A percentile compares a stretch with the other conserved stretches of the same genome.
phyloP scores from a whole-genome alignment of 164 flowering plant species.

The Kalanchoe fedtschenkoi region DNA sequence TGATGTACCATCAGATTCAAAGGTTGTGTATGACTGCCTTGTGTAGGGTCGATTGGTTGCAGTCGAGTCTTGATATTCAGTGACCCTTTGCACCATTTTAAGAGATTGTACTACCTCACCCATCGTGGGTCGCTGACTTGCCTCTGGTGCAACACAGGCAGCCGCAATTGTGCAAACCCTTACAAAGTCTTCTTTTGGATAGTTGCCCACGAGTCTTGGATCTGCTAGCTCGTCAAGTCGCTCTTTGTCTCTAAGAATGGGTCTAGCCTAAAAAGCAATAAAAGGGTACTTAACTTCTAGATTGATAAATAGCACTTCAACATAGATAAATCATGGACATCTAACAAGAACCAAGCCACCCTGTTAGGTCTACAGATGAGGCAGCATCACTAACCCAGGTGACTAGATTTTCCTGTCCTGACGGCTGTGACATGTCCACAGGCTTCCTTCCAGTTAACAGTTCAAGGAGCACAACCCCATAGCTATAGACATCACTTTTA shows the following conservation, averaged over 20 bases:
- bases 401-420: slow-evolving; percentile 95
- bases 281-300: not conserved
- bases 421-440: slow-evolving; percentile 93
- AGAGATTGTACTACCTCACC: slow-evolving; percentile 98
- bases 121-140: slow-evolving; percentile 91
- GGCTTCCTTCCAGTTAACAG: slow-evolving; percentile 89
- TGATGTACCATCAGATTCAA: slow-evolving; percentile 85
- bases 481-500: slow-evolving; percentile 97
- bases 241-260: slow-evolving; percentile 82
- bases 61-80: slow-evolving; percentile 64
- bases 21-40: slow-evolving; percentile 80
- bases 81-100: slow-evolving; percentile 83
- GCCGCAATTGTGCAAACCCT: slow-evolving; percentile 96
- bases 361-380: not conserved
- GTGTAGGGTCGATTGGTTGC: slow-evolving; percentile 38
- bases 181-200: slow-evolving; percentile 79
- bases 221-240: slow-evolving; percentile 87
- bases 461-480: slow-evolving; percentile 95
- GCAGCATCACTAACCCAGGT: slow-evolving; percentile 68
- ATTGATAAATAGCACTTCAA: not conserved
- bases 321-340: not conserved
- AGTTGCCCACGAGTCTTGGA: slow-evolving; percentile 60
- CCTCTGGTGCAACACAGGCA: slow-evolving; percentile 97
- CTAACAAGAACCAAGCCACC: not conserved
- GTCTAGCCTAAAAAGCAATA: slow-evolving; percentile 68